Base-by-base conservation (phyloP, 768 basidiomycete genomes). In the Gelatoporia subvermispora region DNA sequence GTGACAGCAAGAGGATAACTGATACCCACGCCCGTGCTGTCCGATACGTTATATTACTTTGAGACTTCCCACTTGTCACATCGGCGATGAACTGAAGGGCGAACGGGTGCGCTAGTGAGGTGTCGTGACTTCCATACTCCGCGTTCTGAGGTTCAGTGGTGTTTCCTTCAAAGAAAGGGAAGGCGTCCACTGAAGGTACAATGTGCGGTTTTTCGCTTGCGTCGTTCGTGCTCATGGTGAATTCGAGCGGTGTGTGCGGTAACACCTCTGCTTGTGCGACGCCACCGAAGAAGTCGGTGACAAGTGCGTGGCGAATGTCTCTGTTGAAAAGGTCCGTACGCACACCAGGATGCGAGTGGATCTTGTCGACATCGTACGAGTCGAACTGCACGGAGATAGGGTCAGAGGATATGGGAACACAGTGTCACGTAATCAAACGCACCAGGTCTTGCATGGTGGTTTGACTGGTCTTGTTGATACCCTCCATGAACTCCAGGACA, bases 271-370 rank as follows among this genome's bases (percentile, higher is more conserved):
- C 90, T 50, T 87, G 85, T 15, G 88, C 75, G 16, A 96, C 90
- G 1, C 90, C 93, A 16, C 82, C 82, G 55, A 85, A 81, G 61
- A 85, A 85, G 58, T 84, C 82, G 15, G 82, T 85, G 41, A 85
- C 65, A 9, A 78, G 72, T 0, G 79, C 72, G 35, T 76, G 67
- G 41, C 78, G 72, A n/a, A 92, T 72, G 7, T 79, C 73, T 38
- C 87, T 76, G 8, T 63, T 64, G 70, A 92, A 97, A 16, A 93
- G 76, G 62, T 90, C 88, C 21, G 81, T 81, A 43, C 93, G 85
- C 17, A 97, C 84, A n/a, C 95, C 95, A 0, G 93, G 78, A 60
- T 88, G 81, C 1, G 95, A 97, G 48, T 79, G 75, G 60, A 96
- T 89, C 49, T 81, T 80, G 3, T 64, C 72, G 16, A 77, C 77